These are phyloP conservation scores for Penicillium occitanis DNA, from an alignment of 2,329 filamentous ascomycete species.

Conservation along the genomic window DNA sequence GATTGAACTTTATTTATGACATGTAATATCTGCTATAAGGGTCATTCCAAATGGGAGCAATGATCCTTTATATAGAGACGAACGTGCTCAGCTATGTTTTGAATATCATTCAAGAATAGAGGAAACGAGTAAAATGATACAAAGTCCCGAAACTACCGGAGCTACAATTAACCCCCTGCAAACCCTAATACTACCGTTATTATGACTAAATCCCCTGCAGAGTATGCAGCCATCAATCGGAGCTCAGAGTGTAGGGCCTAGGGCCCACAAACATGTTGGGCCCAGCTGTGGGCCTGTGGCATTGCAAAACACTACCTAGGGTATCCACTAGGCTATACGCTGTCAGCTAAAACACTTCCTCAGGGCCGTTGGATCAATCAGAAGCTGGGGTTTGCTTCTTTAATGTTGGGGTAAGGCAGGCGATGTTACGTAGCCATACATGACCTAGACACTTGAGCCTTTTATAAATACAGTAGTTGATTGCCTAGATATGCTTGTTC, in stretches of 20 bases:
- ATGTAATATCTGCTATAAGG: not conserved
- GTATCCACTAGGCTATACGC: not conserved
- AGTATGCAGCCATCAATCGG: not conserved
- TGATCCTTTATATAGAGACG: not conserved
- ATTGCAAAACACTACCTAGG: not conserved
- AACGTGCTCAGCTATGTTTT: not conserved
- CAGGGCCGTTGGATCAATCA: not conserved
- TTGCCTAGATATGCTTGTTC: not conserved
- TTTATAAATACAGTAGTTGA: not conserved
- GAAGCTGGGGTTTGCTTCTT: not conserved
- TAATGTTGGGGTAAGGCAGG: not conserved
- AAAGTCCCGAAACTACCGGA: not conserved
- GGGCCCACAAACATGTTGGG: not conserved
- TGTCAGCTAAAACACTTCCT: conserved; percentile 1
- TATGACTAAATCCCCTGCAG: not conserved
- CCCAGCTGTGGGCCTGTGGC: not conserved
- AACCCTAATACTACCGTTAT: not conserved
- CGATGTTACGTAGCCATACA: conserved; percentile 8
- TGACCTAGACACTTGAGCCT: not conserved
- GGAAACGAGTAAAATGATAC: not conserved
- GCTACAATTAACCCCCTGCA: not conserved
- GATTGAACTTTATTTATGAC: not conserved
- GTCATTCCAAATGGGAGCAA: not conserved
- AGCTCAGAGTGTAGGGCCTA: not conserved
- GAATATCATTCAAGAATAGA: not conserved